Evolutionary conservation across 1,139 yeast species (phyloP).

Genomic region (Yamadazyma friedrichii): DNA sequence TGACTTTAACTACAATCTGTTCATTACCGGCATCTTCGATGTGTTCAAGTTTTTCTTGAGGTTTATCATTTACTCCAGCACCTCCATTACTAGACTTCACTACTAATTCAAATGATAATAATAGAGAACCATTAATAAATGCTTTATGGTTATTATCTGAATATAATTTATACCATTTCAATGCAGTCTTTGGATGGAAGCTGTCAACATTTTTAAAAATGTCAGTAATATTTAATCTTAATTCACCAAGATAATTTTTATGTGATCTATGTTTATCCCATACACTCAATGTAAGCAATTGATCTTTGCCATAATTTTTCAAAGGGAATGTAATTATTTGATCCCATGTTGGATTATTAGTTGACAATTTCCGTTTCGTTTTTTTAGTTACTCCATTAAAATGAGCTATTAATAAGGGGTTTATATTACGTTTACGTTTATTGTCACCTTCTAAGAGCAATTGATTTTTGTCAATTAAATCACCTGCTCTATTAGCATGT

Average conservation of each 20-base stretch:
- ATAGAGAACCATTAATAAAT: slow-evolving; percentile 58
- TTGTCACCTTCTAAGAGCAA: slow-evolving; percentile 5
- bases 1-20: slow-evolving; percentile 15
- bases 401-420: slow-evolving; percentile 37
- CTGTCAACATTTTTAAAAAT: slow-evolving; percentile 28
- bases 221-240: slow-evolving; percentile 45
- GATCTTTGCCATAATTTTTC: slow-evolving; percentile 27
- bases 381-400: slow-evolving; percentile 30
- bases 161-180: slow-evolving; percentile 52
- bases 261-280: slow-evolving; percentile 49
- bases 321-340: slow-evolving; percentile 35
- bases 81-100: slow-evolving; percentile 15
- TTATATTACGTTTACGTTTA: slow-evolving; percentile 16
- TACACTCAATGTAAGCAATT: slow-evolving; percentile 32
- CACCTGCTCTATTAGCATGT: slow-evolving; percentile 42
- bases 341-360: slow-evolving; percentile 49
- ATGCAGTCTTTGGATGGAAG: slow-evolving; percentile 24
- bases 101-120: slow-evolving; percentile 49
- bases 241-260: slow-evolving; percentile 57
- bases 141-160: slow-evolving; percentile 46
- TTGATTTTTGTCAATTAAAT: slow-evolving; percentile 24
- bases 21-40: background rate
- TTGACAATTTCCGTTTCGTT: slow-evolving; percentile 35
- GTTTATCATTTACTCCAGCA: background rate
- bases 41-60: background rate